These are phyloP conservation scores for Spathaspora passalidarum DNA, from an alignment of 805 yeast species.

Conservation along the genomic window DNA sequence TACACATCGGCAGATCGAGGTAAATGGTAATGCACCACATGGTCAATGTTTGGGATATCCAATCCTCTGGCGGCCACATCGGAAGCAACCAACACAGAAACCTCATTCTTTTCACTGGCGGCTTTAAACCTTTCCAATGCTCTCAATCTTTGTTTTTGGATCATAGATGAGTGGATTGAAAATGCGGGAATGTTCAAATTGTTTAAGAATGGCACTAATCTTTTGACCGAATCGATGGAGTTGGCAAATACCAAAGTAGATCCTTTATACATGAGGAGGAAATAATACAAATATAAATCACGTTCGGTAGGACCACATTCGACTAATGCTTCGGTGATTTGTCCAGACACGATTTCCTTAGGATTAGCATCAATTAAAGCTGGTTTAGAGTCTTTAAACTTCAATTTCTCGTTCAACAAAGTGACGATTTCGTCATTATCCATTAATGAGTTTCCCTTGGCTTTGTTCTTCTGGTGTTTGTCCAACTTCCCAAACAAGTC, in stretches of 20 bases:
- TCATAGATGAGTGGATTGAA: constrained; percentile 90
- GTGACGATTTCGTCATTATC: constrained; percentile 60
- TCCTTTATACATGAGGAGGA: constrained; percentile 82
- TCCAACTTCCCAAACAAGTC: constrained; percentile 77
- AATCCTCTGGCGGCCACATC: constrained; percentile 99
- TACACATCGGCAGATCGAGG: constrained; percentile 94
- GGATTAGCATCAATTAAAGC: constrained; percentile 83
- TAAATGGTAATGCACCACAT: constrained; percentile 92
- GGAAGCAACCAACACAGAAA: constrained; percentile 80
- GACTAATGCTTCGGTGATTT: constrained; percentile 78
- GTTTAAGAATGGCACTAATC: constrained; percentile 72
- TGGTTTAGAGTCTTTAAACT: constrained; percentile 68
- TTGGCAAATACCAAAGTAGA: constrained; percentile 88
- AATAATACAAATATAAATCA: constrained; percentile 87
- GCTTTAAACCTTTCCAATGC: constrained; percentile 77
- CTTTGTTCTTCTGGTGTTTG: constrained; percentile 23
- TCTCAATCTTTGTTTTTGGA: constrained; percentile 87
- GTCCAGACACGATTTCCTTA: constrained; percentile 68
- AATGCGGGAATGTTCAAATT: constrained; percentile 67
- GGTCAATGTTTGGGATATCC: constrained; percentile 86
- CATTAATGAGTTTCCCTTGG: constrained; percentile 31
- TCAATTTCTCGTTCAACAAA: constrained; percentile 64
- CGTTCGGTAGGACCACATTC: constrained; percentile 91
- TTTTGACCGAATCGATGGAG: constrained; percentile 91
- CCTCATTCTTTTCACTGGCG: constrained; percentile 43